phyloP scores from a whole-genome alignment of 2,329 filamentous ascomycete genomes.

The Cryphonectria japonica region DNA sequence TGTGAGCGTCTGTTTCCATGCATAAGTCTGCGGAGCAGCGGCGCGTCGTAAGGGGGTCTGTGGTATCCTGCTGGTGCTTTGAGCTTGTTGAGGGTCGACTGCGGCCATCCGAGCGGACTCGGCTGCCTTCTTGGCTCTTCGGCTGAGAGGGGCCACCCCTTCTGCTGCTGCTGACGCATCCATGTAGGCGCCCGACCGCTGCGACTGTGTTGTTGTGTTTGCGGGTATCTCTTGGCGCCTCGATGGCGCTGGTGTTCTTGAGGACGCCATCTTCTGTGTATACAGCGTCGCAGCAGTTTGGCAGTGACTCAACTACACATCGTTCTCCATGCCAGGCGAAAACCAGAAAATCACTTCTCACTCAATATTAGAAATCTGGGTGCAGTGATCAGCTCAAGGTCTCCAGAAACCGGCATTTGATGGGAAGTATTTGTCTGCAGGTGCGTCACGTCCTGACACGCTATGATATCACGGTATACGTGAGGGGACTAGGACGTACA shows the following conservation, averaged over 20 bases:
- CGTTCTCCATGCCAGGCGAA: slow-evolving; percentile 1
- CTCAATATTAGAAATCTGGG: slow-evolving; percentile 1
- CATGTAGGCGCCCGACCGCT: slow-evolving; percentile 36
- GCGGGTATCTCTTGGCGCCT: slow-evolving; percentile 34
- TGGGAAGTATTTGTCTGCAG: not conserved
- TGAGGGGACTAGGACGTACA: not conserved
- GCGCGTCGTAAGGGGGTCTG: slow-evolving; percentile 40
- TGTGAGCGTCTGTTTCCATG: slow-evolving; percentile 43
- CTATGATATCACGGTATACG: slow-evolving; percentile 17
- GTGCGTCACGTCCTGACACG: slow-evolving; percentile 8
- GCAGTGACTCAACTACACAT: slow-evolving; percentile 28
- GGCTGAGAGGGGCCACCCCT: slow-evolving; percentile 33
- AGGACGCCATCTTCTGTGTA: slow-evolving; percentile 40
- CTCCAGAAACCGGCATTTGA: slow-evolving; percentile 4
- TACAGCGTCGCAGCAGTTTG: slow-evolving; percentile 28
- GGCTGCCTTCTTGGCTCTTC: slow-evolving; percentile 35
- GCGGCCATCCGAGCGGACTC: slow-evolving; percentile 30
- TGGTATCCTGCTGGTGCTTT: slow-evolving; percentile 42
- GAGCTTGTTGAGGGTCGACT: slow-evolving; percentile 18
- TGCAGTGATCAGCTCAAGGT: slow-evolving; percentile 15
- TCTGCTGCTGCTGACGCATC: slow-evolving; percentile 36
- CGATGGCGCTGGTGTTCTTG: slow-evolving; percentile 35
- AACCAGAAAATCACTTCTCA: slow-evolving; percentile 28
- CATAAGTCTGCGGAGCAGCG: slow-evolving; percentile 31
- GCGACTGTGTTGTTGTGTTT: slow-evolving; percentile 34